Evolutionary conservation across 164 flowering plant genomes (phyloP).

Genomic region (Vitis rupestris): DNA sequence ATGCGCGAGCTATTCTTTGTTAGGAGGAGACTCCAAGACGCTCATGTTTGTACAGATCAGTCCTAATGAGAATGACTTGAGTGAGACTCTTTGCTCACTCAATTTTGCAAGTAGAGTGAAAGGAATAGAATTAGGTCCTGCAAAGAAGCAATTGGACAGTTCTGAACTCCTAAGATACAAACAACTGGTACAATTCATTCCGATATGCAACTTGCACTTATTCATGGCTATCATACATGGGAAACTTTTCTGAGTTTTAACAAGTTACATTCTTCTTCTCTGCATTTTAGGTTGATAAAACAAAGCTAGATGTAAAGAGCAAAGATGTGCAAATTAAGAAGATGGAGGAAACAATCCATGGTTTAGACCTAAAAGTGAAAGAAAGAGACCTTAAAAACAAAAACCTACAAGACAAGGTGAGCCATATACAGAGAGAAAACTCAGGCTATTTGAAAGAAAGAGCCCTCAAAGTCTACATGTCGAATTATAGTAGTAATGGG

Average conservation of each 20-base stretch:
- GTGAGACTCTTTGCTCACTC: constrained; percentile 92
- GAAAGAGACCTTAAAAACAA: constrained; percentile 70
- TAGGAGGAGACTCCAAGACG: constrained; percentile 97
- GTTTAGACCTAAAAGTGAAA: constrained; percentile 65
- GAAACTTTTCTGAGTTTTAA: background rate
- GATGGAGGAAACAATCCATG: constrained; percentile 75
- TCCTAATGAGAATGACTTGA: constrained; percentile 80
- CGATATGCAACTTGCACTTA: constrained; percentile 6
- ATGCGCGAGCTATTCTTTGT: constrained; percentile 4
- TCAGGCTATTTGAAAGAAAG: no score
- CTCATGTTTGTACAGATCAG: constrained; percentile 96
- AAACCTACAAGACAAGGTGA: constrained; percentile 83
- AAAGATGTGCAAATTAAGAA: constrained; percentile 74
- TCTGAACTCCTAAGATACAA: constrained; percentile 68
- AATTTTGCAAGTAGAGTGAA: constrained; percentile 97
- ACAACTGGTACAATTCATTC: constrained; percentile 58
- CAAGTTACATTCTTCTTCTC: background rate
- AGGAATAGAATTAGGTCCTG: constrained; percentile 94
- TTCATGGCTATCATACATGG: background rate
- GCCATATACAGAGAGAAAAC: background rate
- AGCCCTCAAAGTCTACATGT: no score
- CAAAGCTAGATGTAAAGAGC: constrained; percentile 71
- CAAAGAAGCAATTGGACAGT: constrained; percentile 77
- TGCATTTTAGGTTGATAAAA: constrained; percentile 61
- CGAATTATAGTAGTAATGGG: background rate